phyloP scores from a whole-genome alignment of 805 yeast genomes.

The Debaryomyces hansenii region DNA sequence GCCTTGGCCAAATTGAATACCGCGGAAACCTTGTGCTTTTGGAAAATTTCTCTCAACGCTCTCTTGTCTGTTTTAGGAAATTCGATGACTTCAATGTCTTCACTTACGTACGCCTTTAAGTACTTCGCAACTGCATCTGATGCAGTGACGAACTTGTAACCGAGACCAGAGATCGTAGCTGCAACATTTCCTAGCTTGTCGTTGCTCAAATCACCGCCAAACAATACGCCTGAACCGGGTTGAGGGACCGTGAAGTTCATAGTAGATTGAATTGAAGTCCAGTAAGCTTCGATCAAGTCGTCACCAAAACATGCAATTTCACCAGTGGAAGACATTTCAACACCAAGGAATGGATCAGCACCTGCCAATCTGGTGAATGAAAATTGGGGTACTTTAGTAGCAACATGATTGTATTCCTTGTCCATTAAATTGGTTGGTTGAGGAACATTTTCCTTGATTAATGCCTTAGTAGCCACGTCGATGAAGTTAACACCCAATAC shows the following conservation, averaged over 20 bases:
- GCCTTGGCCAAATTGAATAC: conserved; percentile 91
- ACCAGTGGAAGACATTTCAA: conserved; percentile 99
- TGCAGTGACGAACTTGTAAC: conserved; percentile 81
- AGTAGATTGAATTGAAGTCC: conserved; percentile 95
- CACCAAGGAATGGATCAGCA: conserved; percentile 98
- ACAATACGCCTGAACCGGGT: conserved; percentile 85
- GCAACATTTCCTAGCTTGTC: conserved; percentile 76
- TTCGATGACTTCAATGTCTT: conserved; percentile 65
- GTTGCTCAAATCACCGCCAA: conserved; percentile 88
- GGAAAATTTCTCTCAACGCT: conserved; percentile 90
- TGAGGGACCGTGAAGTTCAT: conserved; percentile 95
- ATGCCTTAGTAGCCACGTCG: conserved; percentile 89
- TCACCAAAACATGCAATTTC: conserved; percentile 97
- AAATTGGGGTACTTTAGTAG: conserved; percentile 94
- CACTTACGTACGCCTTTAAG: conserved; percentile 50
- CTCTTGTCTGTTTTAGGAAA: conserved; percentile 94
- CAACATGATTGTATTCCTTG: conserved; percentile 75
- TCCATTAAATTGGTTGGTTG: conserved; percentile 83
- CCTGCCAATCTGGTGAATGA: conserved; percentile 98
- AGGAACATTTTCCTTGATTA: conserved; percentile 72
- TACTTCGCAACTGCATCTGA: conserved; percentile 66
- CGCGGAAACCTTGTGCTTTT: conserved; percentile 75
- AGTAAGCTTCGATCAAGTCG: conserved; percentile 85
- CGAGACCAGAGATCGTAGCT: conserved; percentile 62
- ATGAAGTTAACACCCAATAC: conserved; percentile 94